Base-by-base conservation (phyloP, 2,329 filamentous ascomycete genomes). In the Talaromyces sp. region DNA sequence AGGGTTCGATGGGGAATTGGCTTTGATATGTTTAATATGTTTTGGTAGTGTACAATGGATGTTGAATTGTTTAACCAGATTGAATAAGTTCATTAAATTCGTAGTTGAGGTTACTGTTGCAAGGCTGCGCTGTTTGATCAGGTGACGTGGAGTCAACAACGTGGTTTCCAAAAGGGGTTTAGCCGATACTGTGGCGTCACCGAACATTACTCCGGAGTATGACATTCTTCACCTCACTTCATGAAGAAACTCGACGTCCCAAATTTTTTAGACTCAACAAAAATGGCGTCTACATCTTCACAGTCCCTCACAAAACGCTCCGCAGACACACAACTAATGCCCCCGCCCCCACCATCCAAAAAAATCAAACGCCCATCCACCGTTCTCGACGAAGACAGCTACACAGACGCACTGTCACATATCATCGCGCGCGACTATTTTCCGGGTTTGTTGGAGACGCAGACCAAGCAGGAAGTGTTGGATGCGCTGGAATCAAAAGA, bases 371-470 rank as follows among this genome's bases (percentile, higher is more conserved):
- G 95, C 58, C 95, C 95, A 0, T 87, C 88, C 64, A 90, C 89
- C 64, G 87, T 97, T 30, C 85, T 99, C 30, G 92, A 96, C 74
- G 95, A 99, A 81, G 93, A 99, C 68, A 87, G 89, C 58, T 99
- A 99, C 75, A 95, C 92, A 2, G 87, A 92, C 62, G 90, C 91
- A 0, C 82, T 99, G 30, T 96, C 93, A 0, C 89, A 95, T 68
- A 98, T 99, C 72, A 96, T 99, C 65, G 91, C 92, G 10, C 88
- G 95, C 66, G 95, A 99, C 80, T 99, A 96, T 80, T 99, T 98
- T 70, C 95, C 95, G 0, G 95, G 93, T 0, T 82, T 99, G 0
- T 80, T 93, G 4, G 92, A 98, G 73, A 88, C 88, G 15, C 88
- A 96, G 69, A 89, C 88, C 0, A 92, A 97, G 73, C 88, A 92